These are phyloP conservation scores for Sporisorium exsertum DNA, from an alignment of 1,284 basidiomycete species.

Conservation along the genomic window DNA sequence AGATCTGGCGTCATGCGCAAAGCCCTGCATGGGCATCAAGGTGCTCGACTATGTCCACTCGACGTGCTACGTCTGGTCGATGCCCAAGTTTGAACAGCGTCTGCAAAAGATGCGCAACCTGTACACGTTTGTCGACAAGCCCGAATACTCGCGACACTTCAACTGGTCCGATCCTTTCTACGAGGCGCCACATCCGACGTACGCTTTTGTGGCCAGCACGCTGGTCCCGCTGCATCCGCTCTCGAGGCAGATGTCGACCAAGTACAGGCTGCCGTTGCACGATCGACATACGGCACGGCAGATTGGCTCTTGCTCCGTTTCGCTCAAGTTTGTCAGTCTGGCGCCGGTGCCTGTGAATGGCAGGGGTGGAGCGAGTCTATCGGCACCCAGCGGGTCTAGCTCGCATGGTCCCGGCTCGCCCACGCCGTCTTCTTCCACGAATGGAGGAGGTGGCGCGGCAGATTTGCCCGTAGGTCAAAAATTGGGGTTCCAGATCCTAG, in stretches of 20 bases:
- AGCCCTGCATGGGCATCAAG: slow-evolving; percentile 86
- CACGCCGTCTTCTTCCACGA: slow-evolving; percentile 25
- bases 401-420: slow-evolving; percentile 34
- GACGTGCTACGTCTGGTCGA: slow-evolving; percentile 77
- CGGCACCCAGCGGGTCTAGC: slow-evolving; percentile 25
- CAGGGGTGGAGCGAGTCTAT: slow-evolving; percentile 16
- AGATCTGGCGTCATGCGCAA: slow-evolving; percentile 49
- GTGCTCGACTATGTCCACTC: slow-evolving; percentile 74
- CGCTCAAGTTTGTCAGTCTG: slow-evolving; percentile 61
- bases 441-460: slow-evolving; percentile 1
- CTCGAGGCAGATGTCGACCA: slow-evolving; percentile 73
- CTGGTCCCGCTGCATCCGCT: slow-evolving; percentile 85
- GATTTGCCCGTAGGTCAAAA: slow-evolving; percentile 55
- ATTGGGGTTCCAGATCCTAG: slow-evolving; percentile 56
- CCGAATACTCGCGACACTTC: slow-evolving; percentile 82
- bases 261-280: slow-evolving; percentile 53
- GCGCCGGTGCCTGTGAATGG: slow-evolving; percentile 20
- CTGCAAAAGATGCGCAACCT: slow-evolving; percentile 93
- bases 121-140: slow-evolving; percentile 89
- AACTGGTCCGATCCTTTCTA: slow-evolving; percentile 93
- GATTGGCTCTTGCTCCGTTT: slow-evolving; percentile 50
- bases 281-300: slow-evolving; percentile 41
- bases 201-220: slow-evolving; percentile 82
- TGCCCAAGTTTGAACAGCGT: slow-evolving; percentile 87
- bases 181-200: slow-evolving; percentile 72